Evolutionary conservation across 192 early-diverging fungal species (phyloP).

Genomic region (Phycomyces blakesleeanus): DNA sequence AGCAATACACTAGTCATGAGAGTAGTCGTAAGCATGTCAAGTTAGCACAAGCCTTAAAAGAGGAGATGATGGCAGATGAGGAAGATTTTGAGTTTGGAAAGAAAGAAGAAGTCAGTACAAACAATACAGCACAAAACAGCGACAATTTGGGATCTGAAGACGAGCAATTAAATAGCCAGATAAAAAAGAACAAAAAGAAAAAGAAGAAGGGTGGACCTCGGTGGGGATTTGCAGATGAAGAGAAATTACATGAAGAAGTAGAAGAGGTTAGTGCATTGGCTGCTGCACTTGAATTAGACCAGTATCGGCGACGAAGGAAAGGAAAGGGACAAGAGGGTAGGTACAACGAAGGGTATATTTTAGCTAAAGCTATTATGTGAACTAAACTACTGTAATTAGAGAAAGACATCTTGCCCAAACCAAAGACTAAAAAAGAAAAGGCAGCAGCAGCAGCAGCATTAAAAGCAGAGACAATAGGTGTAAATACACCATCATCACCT

Average conservation of each 20-base stretch:
- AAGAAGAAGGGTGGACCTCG: conserved; percentile 47
- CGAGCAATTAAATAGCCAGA: conserved; percentile 17
- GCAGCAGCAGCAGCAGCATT: conserved; percentile 35
- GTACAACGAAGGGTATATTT: conserved; percentile 11
- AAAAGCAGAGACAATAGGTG: too few relatives aligned
- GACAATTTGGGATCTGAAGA: conserved; percentile 13
- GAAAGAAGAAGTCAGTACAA: not conserved
- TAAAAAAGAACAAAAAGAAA: conserved; percentile 49
- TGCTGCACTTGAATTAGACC: conserved; percentile 18
- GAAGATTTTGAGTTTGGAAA: conserved; percentile 18
- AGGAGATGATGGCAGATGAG: conserved; percentile 75
- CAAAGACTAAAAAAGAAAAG: conserved; percentile 51
- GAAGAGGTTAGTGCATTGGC: conserved; percentile 19
- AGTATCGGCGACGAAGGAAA: conserved; percentile 23
- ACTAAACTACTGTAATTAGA: not conserved
- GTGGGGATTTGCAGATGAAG: conserved; percentile 38
- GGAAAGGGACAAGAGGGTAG: conserved; percentile 37
- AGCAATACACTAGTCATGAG: conserved; percentile 83
- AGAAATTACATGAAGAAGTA: conserved; percentile 18
- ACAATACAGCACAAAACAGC: not conserved
- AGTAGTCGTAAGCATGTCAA: conserved; percentile 83
- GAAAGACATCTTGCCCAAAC: not conserved
- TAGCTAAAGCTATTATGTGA: not conserved
- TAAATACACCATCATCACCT: too few relatives aligned
- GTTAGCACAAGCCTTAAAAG: conserved; percentile 67